Evolutionary conservation across 1,284 basidiomycete species (phyloP).

Genomic region (Microbotryum saponariae): DNA sequence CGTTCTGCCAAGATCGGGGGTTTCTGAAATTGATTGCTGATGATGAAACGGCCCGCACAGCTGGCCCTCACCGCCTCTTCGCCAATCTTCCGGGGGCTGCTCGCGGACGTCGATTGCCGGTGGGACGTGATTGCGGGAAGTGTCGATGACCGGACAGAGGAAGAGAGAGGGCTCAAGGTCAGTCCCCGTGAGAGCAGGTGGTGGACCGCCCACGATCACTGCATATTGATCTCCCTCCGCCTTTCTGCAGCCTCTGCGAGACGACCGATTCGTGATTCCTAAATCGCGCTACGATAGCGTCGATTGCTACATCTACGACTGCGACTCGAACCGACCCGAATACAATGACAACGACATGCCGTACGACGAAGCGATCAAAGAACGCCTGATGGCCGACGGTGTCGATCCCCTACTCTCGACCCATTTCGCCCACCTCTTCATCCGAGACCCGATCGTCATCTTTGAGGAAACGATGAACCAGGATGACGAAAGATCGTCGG

Average conservation of each 20-base stretch:
- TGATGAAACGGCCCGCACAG: slow-evolving; percentile 48
- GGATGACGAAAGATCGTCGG: slow-evolving; percentile 75
- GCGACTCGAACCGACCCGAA: slow-evolving; percentile 69
- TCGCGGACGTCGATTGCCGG: slow-evolving; percentile 92
- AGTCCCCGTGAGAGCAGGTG: slow-evolving; percentile 7
- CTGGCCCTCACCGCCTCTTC: slow-evolving; percentile 89
- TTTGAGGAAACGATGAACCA: slow-evolving; percentile 92
- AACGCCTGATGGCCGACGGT: slow-evolving; percentile 64
- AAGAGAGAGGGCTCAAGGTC: slow-evolving; percentile 82
- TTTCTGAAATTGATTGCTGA: neutral
- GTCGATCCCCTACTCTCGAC: slow-evolving; percentile 80
- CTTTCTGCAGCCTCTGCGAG: slow-evolving; percentile 58
- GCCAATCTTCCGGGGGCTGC: slow-evolving; percentile 86
- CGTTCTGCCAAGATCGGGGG: slow-evolving; percentile 31
- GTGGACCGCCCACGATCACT: neutral
- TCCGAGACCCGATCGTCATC: slow-evolving; percentile 91
- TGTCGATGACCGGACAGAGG: slow-evolving; percentile 91
- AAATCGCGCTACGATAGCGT: slow-evolving; percentile 98
- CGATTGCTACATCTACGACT: slow-evolving; percentile 79
- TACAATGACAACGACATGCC: slow-evolving; percentile 87
- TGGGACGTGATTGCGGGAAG: slow-evolving; percentile 98
- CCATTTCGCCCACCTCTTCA: slow-evolving; percentile 92
- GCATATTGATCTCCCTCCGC: neutral
- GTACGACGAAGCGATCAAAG: slow-evolving; percentile 64
- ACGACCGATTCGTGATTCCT: slow-evolving; percentile 69